These are phyloP conservation scores for Umbelopsis ramanniana DNA, from an alignment of 192 early-diverging fungal species.

Conservation along the genomic window DNA sequence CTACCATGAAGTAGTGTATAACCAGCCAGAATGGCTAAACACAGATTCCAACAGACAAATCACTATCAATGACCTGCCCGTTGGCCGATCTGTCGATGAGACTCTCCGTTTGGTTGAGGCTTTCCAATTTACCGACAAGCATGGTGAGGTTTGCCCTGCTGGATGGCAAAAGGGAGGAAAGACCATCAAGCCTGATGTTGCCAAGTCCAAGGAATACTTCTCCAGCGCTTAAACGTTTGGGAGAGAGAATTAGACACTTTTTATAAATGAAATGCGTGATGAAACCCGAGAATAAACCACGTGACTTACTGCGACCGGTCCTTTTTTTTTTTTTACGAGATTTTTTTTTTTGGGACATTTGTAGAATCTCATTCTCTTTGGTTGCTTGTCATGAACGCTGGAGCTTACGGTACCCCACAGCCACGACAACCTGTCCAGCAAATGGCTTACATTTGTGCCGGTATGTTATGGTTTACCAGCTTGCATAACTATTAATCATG, in stretches of 20 bases:
- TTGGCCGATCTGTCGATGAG: slow-evolving; percentile 87
- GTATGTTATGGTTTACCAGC: slow-evolving; percentile 7
- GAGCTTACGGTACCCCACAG: slow-evolving; percentile 28
- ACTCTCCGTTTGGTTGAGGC: slow-evolving; percentile 88
- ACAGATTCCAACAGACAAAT: slow-evolving; percentile 49
- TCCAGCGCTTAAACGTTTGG: neutral
- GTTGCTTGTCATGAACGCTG: slow-evolving; percentile 14
- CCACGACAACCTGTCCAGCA: slow-evolving; percentile 34
- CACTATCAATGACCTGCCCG: slow-evolving; percentile 88
- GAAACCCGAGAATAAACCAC: neutral
- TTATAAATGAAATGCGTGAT: neutral
- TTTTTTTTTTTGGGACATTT: neutral
- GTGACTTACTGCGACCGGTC: neutral
- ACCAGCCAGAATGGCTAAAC: neutral
- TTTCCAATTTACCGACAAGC: slow-evolving; percentile 86
- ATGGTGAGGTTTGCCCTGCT: slow-evolving; percentile 80
- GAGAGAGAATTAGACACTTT: neutral
- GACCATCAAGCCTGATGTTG: slow-evolving; percentile 66
- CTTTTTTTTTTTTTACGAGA: neutral
- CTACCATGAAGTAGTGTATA: neutral
- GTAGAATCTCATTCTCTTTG: neutral
- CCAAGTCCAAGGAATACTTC: slow-evolving; percentile 75
- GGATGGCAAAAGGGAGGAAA: slow-evolving; percentile 78
- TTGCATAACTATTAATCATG: neutral
- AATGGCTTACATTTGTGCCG: slow-evolving; percentile 50